Evolutionary conservation across 2,329 filamentous ascomycete species (phyloP), one percentile per base, ranked within the genome.

Genomic region (Diaporthe sp.): DNA sequence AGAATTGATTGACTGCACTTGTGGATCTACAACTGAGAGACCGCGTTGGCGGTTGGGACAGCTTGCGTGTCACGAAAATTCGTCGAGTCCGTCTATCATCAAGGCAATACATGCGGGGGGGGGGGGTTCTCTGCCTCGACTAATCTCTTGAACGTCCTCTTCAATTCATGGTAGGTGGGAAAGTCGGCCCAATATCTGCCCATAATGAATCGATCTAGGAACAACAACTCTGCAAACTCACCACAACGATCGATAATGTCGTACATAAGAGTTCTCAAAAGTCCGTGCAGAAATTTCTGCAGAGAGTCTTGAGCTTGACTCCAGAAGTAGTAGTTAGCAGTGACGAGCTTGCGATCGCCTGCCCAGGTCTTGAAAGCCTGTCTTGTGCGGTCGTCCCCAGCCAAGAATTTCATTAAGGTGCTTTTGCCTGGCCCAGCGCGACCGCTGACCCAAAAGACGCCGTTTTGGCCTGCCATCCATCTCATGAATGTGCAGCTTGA

Each of bases 351-450:
- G 17, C 53, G 53, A 2, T 56, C 30, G 30, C 53, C 53, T 32
- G 53, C 27, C 53, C 53, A 56, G 1, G 13, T 22, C 6, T 19
- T 22, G 15, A 56, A 35, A 7, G 53, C 53, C 5, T 19, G 1
- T 4, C 8, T 35, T 2, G 53, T 35, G 6, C 30, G 53, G 17
- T 9, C 15, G 27, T 56, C 53, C 10, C 5, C 15, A 22, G 53
- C 53, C 15, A 35, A 22, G 42, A 51, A 66, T 25, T 51, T 66
- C 63, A 66, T 66, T 44, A 66, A n/a, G 4, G 63, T 66, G 17
- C 61, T 66, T 50, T 66, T 66, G 42, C 61, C 61, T 2, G 61
- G 30, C 13, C 42, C 61, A 17, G 61, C 42, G 4, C 47, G 42
- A 17, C 61, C 61, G 22, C 61, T 66, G 6, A 66, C 32, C 61